These are phyloP conservation scores for Paramecium tetraurelia DNA, from an alignment of 73 alveolate genomes.

Conservation along the genomic window DNA sequence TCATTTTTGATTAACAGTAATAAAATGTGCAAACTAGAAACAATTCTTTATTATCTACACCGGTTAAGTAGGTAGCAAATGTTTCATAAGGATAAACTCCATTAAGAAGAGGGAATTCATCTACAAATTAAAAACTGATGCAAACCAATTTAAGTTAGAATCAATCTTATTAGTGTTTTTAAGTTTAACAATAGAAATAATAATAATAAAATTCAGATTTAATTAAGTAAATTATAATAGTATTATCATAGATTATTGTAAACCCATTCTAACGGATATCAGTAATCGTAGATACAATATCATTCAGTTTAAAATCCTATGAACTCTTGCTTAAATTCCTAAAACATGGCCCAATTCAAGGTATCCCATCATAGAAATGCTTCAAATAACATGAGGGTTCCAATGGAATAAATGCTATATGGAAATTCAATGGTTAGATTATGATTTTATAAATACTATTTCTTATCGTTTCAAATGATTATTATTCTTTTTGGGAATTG, in stretches of 20 bases:
- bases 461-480: background rate
- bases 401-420: background rate
- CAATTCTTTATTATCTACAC: background rate
- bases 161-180: background rate
- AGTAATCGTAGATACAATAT: background rate
- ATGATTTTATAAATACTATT: background rate
- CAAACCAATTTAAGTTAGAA: background rate
- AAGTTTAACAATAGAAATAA: background rate
- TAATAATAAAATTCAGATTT: background rate
- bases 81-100: conserved; percentile 15
- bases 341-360: background rate
- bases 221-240: background rate
- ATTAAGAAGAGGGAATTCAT: conserved; percentile 4
- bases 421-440: background rate
- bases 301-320: background rate
- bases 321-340: background rate
- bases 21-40: background rate
- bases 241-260: background rate
- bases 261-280: background rate
- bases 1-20: background rate
- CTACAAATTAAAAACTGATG: background rate
- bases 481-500: background rate
- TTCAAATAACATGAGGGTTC: background rate
- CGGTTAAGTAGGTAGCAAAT: conserved; percentile 19
- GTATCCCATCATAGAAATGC: background rate